These are phyloP conservation scores for Forsythia suspensa DNA, from an alignment of 257 asterid genomes.

Conservation along the genomic window DNA sequence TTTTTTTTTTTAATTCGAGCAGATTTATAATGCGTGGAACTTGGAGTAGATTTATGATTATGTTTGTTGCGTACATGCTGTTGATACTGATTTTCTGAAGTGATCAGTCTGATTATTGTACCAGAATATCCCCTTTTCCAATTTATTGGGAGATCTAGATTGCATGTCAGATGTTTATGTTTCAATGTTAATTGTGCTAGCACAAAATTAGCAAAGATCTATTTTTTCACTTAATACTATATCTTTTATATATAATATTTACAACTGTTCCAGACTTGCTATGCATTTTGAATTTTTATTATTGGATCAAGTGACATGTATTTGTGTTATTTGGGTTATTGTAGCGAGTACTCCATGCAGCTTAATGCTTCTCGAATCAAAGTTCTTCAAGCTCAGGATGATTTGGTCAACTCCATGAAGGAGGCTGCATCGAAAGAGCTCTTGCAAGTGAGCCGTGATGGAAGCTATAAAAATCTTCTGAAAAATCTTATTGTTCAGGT, in stretches of 20 bases:
- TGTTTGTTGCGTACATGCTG: neutral
- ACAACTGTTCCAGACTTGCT: neutral
- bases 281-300: neutral
- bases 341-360: constrained; percentile 86
- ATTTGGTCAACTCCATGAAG: constrained; percentile 66
- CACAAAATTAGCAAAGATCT: neutral
- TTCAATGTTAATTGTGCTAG: neutral
- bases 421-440: constrained; percentile 69
- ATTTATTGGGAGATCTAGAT: neutral
- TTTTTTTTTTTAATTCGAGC: neutral
- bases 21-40: neutral
- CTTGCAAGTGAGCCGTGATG: constrained; percentile 55
- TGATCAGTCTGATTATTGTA: neutral
- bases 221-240: neutral
- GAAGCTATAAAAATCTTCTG: constrained; percentile 57
- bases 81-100: neutral
- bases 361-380: constrained; percentile 81
- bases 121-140: neutral
- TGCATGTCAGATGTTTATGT: neutral
- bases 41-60: neutral
- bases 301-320: constrained; percentile 9
- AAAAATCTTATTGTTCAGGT: constrained; percentile 92
- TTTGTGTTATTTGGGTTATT: constrained; percentile 23
- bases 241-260: neutral
- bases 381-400: constrained; percentile 87